Evolutionary conservation across 768 basidiomycete genomes (phyloP).

Genomic region (Gloeophyllum trabeum): DNA sequence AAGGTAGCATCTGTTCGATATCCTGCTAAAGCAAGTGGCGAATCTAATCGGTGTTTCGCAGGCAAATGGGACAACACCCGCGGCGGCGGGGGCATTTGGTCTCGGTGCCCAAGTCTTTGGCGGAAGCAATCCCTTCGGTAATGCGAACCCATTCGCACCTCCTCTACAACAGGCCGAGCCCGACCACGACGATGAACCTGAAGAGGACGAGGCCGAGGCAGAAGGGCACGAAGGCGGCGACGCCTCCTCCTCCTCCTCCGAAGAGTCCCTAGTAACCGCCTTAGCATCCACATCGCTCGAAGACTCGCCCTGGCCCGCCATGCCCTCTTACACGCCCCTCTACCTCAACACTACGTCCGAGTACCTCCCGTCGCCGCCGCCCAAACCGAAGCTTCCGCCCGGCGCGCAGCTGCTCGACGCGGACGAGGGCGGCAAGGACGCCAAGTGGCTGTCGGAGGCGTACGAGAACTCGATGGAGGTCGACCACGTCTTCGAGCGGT

Average conservation of each 20-base stretch:
- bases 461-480: conserved; percentile 75
- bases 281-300: conserved; percentile 40
- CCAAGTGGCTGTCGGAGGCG: conserved; percentile 54
- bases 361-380: conserved; percentile 51
- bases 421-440: conserved; percentile 28
- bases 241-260: conserved; percentile 21
- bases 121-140: not conserved
- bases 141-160: too few relatives aligned
- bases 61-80: conserved; percentile 9
- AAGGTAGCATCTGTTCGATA: too few relatives aligned
- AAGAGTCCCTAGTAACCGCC: conserved; percentile 43
- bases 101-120: conserved; percentile 65
- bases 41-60: not conserved
- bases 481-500: conserved; percentile 82
- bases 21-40: too few relatives aligned
- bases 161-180: too few relatives aligned
- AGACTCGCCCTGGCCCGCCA: conserved; percentile 56
- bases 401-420: conserved; percentile 28
- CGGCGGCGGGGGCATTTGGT: conserved; percentile 30
- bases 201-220: conserved; percentile 19
- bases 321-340: conserved; percentile 53
- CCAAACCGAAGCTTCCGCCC: conserved; percentile 34
- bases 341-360: conserved; percentile 72
- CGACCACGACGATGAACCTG: too few relatives aligned
- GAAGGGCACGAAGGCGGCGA: conserved; percentile 18